A percentile compares a stretch with the other conserved stretches of the same genome.
phyloP scores from a whole-genome alignment of 768 basidiomycete species.

The Pulveroboletus sp. region DNA sequence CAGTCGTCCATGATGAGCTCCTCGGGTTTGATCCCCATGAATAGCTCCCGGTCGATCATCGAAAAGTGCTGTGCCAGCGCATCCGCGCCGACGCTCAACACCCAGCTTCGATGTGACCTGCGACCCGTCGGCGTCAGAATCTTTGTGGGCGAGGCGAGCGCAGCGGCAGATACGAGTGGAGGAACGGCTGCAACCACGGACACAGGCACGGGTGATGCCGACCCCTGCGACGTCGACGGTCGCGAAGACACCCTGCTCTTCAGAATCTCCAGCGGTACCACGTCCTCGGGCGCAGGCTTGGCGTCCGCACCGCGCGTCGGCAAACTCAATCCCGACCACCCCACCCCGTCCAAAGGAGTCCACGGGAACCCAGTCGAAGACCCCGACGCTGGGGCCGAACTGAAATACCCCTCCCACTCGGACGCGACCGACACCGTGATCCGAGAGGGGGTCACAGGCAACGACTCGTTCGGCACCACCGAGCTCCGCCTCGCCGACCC shows the following conservation, averaged over 20 bases:
- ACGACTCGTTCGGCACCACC: constrained; percentile 5
- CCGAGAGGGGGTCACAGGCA: constrained; percentile 19
- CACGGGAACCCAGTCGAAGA: constrained; percentile 13
- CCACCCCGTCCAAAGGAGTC: constrained; percentile 14
- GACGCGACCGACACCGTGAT: constrained; percentile 18
- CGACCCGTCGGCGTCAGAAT: constrained; percentile 37
- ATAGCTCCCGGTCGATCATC: constrained; percentile 85
- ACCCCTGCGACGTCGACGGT: constrained; percentile 33
- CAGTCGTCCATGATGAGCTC: constrained; percentile 78
- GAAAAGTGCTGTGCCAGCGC: constrained; percentile 73
- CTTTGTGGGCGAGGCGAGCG: constrained; percentile 31
- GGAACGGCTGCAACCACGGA: too few species aligned
- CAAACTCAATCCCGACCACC: constrained; percentile 17
- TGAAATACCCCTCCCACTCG: constrained; percentile 25
- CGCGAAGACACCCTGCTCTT: constrained; percentile 49
- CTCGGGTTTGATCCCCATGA: constrained; percentile 81
- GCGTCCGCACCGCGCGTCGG: constrained; percentile 36
- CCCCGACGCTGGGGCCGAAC: constrained; percentile 12
- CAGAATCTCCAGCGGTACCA: constrained; percentile 61
- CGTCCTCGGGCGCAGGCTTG: constrained; percentile 57
- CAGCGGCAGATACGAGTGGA: not conserved
- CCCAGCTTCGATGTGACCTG: constrained; percentile 65
- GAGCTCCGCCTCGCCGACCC: constrained; percentile 19
- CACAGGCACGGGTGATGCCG: constrained; percentile 6
- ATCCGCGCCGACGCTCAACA: constrained; percentile 59